Conservation (phyloP, 306 rosid species). For the Malus orientalis region DNA sequence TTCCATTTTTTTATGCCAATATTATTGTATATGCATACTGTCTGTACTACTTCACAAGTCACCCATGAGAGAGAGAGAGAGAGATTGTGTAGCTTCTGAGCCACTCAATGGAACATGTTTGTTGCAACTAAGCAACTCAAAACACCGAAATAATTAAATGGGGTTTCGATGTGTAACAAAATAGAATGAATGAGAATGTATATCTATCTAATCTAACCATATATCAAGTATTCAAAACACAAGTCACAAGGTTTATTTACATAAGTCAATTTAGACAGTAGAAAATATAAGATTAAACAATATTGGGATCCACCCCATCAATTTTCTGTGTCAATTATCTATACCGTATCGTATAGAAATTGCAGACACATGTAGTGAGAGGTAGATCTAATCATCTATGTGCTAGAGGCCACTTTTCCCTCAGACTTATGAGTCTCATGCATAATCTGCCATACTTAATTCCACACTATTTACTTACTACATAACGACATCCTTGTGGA, state of each 20-base stretch:
- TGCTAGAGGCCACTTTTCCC: background rate
- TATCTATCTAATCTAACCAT: too few species aligned
- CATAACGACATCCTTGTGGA: background rate
- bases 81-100: slow-evolving; percentile 23
- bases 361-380: background rate
- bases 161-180: background rate
- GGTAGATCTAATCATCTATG: background rate
- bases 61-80: background rate
- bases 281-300: background rate
- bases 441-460: background rate
- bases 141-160: slow-evolving; percentile 1
- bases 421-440: background rate
- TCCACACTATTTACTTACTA: background rate
- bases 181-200: background rate
- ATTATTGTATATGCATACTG: background rate
- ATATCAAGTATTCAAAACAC: background rate
- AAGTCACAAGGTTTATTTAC: background rate
- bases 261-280: background rate
- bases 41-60: slow-evolving; percentile 4
- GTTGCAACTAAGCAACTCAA: slow-evolving; percentile 20
- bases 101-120: slow-evolving; percentile 28
- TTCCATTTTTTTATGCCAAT: background rate
- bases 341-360: too few species aligned
- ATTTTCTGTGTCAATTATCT: too few species aligned
- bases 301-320: background rate